These are phyloP conservation scores for Venturia effusa DNA, from an alignment of 2,329 filamentous ascomycete species.

Conservation along the genomic window DNA sequence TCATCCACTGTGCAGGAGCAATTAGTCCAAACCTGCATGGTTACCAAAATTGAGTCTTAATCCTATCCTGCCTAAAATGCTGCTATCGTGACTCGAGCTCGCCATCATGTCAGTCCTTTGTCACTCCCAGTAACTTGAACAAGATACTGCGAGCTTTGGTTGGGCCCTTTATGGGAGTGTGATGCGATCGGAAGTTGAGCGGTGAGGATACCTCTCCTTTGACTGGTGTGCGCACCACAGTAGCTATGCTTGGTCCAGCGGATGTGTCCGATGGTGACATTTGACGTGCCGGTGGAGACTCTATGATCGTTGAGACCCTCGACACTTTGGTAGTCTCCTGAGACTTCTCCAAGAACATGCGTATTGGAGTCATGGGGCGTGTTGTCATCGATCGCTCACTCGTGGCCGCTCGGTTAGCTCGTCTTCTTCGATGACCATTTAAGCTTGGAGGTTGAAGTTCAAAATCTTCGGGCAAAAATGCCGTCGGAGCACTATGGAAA, in stretches of 20 bases:
- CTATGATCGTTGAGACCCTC: not conserved
- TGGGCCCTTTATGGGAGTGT: conserved; percentile 1
- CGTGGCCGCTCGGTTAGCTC: conserved; percentile 1
- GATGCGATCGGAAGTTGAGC: not conserved
- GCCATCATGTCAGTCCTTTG: not conserved
- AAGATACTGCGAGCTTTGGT: conserved; percentile 6
- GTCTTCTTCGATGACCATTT: not conserved
- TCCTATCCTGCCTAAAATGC: conserved; percentile 2
- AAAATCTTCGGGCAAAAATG: conserved; percentile 38
- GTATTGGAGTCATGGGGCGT: conserved; percentile 4
- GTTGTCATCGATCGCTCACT: not conserved
- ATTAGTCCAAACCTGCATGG: conserved; percentile 3
- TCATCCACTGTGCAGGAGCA: not conserved
- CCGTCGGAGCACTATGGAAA: conserved; percentile 36
- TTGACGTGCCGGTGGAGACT: not conserved
- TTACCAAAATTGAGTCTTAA: not conserved
- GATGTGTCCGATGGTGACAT: not conserved
- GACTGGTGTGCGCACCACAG: not conserved
- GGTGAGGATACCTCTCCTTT: not conserved
- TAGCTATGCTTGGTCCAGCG: conserved; percentile 1
- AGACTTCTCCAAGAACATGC: not conserved
- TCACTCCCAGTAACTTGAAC: conserved; percentile 8
- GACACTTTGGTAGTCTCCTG: conserved; percentile 2
- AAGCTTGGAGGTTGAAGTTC: conserved; percentile 22
- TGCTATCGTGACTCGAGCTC: not conserved